Conservation (phyloP, 106 monocot genomes). For the Dactylorhiza incarnata region DNA sequence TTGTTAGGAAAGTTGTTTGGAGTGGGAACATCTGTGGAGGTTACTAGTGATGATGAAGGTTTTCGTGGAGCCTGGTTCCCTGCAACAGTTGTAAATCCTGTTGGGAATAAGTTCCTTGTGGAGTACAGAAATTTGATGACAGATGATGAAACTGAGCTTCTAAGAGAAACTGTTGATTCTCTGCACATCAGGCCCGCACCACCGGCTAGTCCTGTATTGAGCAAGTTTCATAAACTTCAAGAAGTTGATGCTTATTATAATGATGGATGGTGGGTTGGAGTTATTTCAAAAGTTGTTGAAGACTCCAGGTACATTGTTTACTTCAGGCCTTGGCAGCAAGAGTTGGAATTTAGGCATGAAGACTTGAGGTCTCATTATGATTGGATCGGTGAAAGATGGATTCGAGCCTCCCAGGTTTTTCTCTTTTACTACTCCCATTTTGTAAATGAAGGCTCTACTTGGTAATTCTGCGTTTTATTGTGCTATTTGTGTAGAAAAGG, state of each 20-base stretch:
- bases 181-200: conserved; percentile 61
- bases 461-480: too few species aligned
- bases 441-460: not conserved
- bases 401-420: conserved; percentile 34
- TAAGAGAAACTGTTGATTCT: conserved; percentile 55
- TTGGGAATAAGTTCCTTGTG: conserved; percentile 38
- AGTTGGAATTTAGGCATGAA: conserved; percentile 35
- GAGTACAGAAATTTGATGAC: conserved; percentile 46
- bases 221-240: conserved; percentile 48
- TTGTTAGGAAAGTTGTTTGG: conserved; percentile 5
- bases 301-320: conserved; percentile 53
- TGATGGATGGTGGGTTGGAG: conserved; percentile 90
- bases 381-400: conserved; percentile 67
- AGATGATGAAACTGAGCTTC: conserved; percentile 44
- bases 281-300: conserved; percentile 52
- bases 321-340: conserved; percentile 62
- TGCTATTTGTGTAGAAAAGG: too few species aligned
- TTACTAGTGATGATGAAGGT: conserved; percentile 74
- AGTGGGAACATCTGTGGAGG: conserved; percentile 48
- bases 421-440: not conserved
- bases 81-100: conserved; percentile 33
- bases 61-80: conserved; percentile 61
- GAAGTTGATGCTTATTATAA: conserved; percentile 72
- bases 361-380: conserved; percentile 68
- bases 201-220: conserved; percentile 7